phyloP scores from a whole-genome alignment of 2,329 filamentous ascomycete genomes.

The Colletotrichum kahawae region DNA sequence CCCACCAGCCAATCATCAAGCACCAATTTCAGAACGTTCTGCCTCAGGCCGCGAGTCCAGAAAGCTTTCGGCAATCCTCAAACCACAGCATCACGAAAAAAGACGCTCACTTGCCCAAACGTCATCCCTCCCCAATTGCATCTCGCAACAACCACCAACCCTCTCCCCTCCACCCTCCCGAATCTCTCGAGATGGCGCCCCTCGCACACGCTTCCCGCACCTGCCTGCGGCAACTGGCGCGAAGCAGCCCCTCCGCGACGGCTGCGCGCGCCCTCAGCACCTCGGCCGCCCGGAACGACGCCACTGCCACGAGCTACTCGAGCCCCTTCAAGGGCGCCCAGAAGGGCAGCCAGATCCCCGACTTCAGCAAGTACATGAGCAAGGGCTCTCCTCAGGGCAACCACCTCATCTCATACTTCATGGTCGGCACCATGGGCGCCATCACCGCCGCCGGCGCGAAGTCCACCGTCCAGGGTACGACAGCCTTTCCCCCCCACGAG shows the following conservation, averaged over 20 bases:
- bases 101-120: slow-evolving; percentile 23
- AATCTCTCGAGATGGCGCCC: slow-evolving; percentile 63
- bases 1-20: slow-evolving; percentile 46
- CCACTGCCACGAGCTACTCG: slow-evolving; percentile 54
- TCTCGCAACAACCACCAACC: slow-evolving; percentile 9
- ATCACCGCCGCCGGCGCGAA: slow-evolving; percentile 93
- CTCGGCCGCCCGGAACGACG: slow-evolving; percentile 52
- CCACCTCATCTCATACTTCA: slow-evolving; percentile 95
- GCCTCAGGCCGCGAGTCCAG: slow-evolving; percentile 20
- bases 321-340: slow-evolving; percentile 69
- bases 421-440: slow-evolving; percentile 95
- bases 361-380: slow-evolving; percentile 87
- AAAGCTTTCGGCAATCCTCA: slow-evolving; percentile 32
- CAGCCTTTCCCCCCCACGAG: background rate
- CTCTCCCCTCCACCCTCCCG: slow-evolving; percentile 19
- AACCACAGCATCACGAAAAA: slow-evolving; percentile 27
- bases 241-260: slow-evolving; percentile 40
- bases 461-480: slow-evolving; percentile 95
- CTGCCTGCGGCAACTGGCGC: slow-evolving; percentile 65
- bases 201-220: slow-evolving; percentile 72
- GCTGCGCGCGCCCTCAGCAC: slow-evolving; percentile 62
- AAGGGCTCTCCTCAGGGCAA: slow-evolving; percentile 72
- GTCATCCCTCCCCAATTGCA: slow-evolving; percentile 25
- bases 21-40: slow-evolving; percentile 50
- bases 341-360: slow-evolving; percentile 76